Percentiles rank a stretch among this genome's conserved stretches.
These are phyloP conservation scores for Colletotrichum sp. DNA, from an alignment of 2,329 filamentous ascomycete species.

Conservation along the genomic window DNA sequence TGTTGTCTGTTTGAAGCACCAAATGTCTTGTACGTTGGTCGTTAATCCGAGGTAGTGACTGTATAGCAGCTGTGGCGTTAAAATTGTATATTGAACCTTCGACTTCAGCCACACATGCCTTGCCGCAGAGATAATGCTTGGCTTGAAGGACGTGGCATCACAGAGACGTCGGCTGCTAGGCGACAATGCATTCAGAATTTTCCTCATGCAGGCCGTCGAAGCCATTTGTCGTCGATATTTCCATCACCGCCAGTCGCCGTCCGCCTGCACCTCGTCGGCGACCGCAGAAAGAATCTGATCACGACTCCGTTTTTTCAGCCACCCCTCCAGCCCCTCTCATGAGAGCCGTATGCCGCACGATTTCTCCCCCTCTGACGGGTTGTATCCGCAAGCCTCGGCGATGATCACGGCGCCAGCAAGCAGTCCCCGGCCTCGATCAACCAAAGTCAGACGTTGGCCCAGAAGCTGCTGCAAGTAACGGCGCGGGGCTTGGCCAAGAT, in stretches of 20 bases:
- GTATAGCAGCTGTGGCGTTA: background rate
- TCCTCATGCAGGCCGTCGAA: background rate
- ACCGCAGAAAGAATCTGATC: slow-evolving; percentile 21
- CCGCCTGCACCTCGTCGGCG: slow-evolving; percentile 14
- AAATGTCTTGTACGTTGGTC: background rate
- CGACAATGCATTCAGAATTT: background rate
- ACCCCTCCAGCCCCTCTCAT: slow-evolving; percentile 12
- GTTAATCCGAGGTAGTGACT: background rate
- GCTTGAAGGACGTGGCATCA: background rate
- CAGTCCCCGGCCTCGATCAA: background rate
- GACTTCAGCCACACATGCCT: background rate
- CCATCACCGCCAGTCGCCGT: slow-evolving; percentile 13
- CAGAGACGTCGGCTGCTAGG: background rate
- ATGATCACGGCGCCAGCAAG: slow-evolving; percentile 5
- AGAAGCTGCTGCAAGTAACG: background rate
- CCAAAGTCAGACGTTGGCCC: background rate
- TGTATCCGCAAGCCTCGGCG: slow-evolving; percentile 5
- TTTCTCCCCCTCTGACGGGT: background rate
- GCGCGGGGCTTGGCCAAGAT: background rate
- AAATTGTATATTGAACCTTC: background rate
- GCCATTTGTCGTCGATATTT: background rate
- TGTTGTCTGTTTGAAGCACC: background rate
- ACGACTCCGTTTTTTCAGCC: slow-evolving; percentile 15
- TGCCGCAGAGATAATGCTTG: background rate
- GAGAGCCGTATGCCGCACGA: background rate